Percentiles rank a stretch among this genome's conserved stretches.
Conservation (phyloP, 139 green algal species). For the Chlorella sp. region DNA sequence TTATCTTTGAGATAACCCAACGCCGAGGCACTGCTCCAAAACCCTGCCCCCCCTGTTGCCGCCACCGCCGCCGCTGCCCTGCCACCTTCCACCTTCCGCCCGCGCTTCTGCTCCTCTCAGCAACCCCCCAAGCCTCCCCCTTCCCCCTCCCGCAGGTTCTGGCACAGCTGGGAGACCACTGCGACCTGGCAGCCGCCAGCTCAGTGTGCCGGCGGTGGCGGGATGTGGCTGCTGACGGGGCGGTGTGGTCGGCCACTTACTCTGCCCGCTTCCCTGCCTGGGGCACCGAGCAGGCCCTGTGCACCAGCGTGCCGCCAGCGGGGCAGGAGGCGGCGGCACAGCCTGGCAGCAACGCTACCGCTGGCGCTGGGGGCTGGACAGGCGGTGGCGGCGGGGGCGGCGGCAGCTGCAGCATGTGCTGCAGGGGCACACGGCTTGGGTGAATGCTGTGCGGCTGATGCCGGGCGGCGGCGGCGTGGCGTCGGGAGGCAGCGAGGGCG, state of each 20-base stretch:
- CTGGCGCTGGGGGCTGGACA: slow-evolving; percentile 1
- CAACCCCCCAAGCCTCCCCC: no score
- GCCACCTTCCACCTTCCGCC: no score
- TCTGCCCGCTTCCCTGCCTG: neutral
- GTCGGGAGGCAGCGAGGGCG: slow-evolving; percentile 15
- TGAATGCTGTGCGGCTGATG: slow-evolving; percentile 6
- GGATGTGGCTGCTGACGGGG: neutral
- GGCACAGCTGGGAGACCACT: neutral
- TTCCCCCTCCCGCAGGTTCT: neutral
- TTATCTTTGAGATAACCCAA: no score
- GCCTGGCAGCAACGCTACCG: slow-evolving; percentile 15
- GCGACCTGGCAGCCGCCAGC: slow-evolving; percentile 6
- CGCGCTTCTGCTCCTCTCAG: no score
- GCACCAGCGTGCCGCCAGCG: neutral
- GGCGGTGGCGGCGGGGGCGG: neutral
- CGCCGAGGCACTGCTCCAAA: no score
- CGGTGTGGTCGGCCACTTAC: neutral
- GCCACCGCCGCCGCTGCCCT: no score
- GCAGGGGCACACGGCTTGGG: neutral
- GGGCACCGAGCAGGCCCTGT: neutral
- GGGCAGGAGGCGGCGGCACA: neutral
- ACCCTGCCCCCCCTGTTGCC: no score
- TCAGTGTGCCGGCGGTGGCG: neutral
- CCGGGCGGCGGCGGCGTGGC: neutral
- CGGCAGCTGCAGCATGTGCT: neutral